A percentile compares a stretch with the other conserved stretches of the same genome.
phyloP scores from a whole-genome alignment of 106 monocot genomes.

The Phalaenopsis aphrodite region DNA sequence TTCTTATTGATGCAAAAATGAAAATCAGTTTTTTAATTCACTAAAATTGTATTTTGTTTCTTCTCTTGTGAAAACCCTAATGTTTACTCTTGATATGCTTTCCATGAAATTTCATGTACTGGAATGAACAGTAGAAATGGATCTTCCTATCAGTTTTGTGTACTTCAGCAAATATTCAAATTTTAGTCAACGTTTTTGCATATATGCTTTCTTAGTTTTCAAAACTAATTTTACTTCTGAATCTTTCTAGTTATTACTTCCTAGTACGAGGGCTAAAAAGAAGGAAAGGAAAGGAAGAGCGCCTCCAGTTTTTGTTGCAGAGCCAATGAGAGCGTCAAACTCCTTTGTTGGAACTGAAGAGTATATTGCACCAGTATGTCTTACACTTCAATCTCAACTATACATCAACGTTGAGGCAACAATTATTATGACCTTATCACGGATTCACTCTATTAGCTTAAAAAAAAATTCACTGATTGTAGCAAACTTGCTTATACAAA shows the following conservation, averaged over 20 bases:
- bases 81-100: background rate
- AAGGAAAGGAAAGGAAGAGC: slow-evolving; percentile 38
- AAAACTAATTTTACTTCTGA: slow-evolving; percentile 4
- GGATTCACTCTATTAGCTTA: background rate
- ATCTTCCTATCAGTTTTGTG: background rate
- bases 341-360: slow-evolving; percentile 99
- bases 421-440: background rate
- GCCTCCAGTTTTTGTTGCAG: slow-evolving; percentile 79
- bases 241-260: slow-evolving; percentile 59
- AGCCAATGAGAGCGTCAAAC: slow-evolving; percentile 97
- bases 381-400: background rate
- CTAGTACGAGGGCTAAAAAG: slow-evolving; percentile 36
- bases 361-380: slow-evolving; percentile 91
- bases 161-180: background rate
- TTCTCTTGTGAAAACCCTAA: background rate
- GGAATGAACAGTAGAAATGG: background rate
- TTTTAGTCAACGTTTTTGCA: background rate
- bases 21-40: background rate
- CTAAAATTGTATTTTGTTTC: background rate
- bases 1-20: background rate
- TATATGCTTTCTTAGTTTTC: background rate
- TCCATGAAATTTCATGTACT: background rate
- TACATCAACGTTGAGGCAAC: background rate
- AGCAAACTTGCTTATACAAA: background rate
- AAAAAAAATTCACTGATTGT: background rate